These are phyloP conservation scores for Neonectria ditissima DNA, from an alignment of 2,329 filamentous ascomycete genomes.

Conservation along the genomic window DNA sequence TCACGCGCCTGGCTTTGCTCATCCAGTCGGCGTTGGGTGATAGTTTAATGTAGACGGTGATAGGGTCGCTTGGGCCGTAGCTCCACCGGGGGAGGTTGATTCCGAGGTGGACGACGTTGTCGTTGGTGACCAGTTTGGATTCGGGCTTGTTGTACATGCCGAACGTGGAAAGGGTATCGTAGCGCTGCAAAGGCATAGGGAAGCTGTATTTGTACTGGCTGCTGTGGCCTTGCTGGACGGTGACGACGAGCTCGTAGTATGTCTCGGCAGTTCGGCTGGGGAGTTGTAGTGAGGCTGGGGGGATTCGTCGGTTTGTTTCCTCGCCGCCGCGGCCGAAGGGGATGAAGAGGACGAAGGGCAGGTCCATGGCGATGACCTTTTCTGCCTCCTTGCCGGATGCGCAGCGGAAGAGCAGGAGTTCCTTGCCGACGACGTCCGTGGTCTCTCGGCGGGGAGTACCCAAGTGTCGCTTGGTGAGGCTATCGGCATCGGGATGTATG, in stretches of 20 bases:
- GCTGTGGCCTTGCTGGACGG: constrained; percentile 88
- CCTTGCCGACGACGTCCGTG: constrained; percentile 93
- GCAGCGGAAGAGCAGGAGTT: constrained; percentile 91
- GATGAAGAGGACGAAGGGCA: constrained; percentile 97
- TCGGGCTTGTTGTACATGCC: constrained; percentile 99
- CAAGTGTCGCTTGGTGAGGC: constrained; percentile 90
- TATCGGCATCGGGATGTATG: constrained; percentile 96
- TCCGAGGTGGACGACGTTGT: constrained; percentile 90
- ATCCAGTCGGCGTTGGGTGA: constrained; percentile 93
- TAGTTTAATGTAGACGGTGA: constrained; percentile 95
- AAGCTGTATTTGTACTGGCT: constrained; percentile 92
- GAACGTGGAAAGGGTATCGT: constrained; percentile 97
- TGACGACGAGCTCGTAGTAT: constrained; percentile 95
- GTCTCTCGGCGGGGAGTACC: constrained; percentile 91
- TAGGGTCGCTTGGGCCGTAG: constrained; percentile 93
- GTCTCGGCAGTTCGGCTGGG: constrained; percentile 96
- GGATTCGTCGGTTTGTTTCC: constrained; percentile 89
- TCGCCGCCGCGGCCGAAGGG: constrained; percentile 92
- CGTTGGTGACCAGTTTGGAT: constrained; percentile 84
- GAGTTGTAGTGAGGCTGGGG: constrained; percentile 90
- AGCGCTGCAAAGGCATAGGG: constrained; percentile 89
- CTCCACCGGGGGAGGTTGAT: constrained; percentile 96
- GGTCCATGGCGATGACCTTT: constrained; percentile 92
- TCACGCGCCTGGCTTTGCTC: constrained; percentile 89
- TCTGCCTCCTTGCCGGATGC: constrained; percentile 86